These are phyloP conservation scores for Pichia sp. DNA, from an alignment of 1,139 yeast species.

Conservation along the genomic window DNA sequence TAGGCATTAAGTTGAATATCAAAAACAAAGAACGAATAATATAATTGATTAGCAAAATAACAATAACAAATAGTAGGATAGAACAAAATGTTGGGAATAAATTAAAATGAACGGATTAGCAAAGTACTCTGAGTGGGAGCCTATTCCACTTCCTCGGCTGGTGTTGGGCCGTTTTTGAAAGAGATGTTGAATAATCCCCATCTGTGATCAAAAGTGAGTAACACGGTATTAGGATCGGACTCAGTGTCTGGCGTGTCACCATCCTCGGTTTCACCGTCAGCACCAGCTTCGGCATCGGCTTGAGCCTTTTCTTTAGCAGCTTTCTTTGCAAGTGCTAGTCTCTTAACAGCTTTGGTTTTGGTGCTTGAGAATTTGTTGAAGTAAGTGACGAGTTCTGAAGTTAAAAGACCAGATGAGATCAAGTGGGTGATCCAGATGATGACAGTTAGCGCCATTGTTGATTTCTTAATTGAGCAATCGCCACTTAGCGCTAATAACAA, in stretches of 20 bases:
- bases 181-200: conserved; percentile 7
- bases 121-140: no score
- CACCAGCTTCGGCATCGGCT: neutral
- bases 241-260: no score
- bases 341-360: neutral
- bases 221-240: neutral
- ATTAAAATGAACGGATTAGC: no score
- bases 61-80: no score
- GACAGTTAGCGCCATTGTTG: conserved; percentile 21
- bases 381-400: conserved; percentile 15
- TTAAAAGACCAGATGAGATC: conserved; percentile 18
- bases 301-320: neutral
- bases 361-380: conserved; percentile 13
- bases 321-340: neutral
- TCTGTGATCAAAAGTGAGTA: conserved; percentile 4
- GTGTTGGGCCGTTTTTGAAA: neutral
- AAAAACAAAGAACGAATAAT: no score
- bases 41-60: no score
- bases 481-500: conserved; percentile 18
- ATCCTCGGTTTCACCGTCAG: no score
- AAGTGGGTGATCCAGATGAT: conserved; percentile 18
- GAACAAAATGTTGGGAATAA: no score
- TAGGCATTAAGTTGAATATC: no score
- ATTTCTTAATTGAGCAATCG: conserved; percentile 25
- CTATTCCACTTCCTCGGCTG: neutral